Evolutionary conservation across 306 rosid species (phyloP).

Genomic region (Dryas octopetala): DNA sequence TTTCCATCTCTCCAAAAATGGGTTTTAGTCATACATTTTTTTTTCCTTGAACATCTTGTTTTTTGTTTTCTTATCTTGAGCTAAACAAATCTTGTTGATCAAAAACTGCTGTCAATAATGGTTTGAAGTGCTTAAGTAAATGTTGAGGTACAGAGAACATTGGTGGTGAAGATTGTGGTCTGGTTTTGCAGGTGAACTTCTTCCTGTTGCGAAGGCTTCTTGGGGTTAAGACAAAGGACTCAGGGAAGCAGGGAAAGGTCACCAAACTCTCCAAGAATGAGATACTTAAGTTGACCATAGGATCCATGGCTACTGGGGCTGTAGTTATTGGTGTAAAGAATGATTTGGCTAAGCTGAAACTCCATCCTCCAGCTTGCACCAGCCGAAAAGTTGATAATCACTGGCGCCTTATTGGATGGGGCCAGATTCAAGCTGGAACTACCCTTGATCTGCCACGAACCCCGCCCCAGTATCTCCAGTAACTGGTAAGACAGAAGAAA

Average conservation of each 20-base stretch:
- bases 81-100: no score
- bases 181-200: constrained; percentile 69
- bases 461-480: constrained; percentile 38
- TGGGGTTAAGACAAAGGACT: constrained; percentile 77
- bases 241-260: constrained; percentile 79
- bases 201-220: constrained; percentile 79
- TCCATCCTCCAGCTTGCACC: constrained; percentile 83
- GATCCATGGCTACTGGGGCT: constrained; percentile 89
- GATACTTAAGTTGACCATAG: constrained; percentile 87
- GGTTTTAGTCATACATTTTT: background rate
- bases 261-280: constrained; percentile 67
- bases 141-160: background rate
- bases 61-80: no score
- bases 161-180: constrained; percentile 8
- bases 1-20: background rate
- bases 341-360: constrained; percentile 76
- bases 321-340: constrained; percentile 68
- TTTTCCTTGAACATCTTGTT: background rate
- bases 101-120: background rate
- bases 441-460: constrained; percentile 56
- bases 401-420: constrained; percentile 91
- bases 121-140: background rate
- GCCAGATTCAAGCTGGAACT: constrained; percentile 77
- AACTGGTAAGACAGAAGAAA: no score
- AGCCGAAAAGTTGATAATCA: constrained; percentile 88